Evolutionary conservation across 139 green algal species (phyloP).

Genomic region (Gonium pectorale): DNA sequence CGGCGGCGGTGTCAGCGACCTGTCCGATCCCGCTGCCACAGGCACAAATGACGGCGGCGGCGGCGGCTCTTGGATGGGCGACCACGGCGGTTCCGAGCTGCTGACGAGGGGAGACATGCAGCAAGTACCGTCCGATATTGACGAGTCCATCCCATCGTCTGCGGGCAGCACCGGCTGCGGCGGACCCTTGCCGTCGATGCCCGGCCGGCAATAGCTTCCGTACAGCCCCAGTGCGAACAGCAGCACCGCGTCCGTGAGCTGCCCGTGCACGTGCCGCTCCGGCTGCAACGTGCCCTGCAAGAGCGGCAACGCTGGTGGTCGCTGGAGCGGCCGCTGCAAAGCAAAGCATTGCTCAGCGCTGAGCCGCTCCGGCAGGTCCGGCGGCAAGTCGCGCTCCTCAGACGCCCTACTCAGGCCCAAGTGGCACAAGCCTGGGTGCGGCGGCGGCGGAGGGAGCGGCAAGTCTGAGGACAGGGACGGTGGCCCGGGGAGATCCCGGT

Average conservation of each 20-base stretch:
- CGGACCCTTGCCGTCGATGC: not conserved
- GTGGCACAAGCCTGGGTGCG: too few species aligned
- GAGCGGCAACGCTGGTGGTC: constrained; percentile 17
- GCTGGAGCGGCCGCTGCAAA: constrained; percentile 8
- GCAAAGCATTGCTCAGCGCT: constrained; percentile 54
- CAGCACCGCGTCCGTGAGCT: constrained; percentile 23
- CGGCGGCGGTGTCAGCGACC: not conserved
- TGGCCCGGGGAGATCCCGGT: constrained; percentile 12
- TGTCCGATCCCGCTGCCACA: not conserved
- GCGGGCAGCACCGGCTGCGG: too few species aligned
- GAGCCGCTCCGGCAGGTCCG: constrained; percentile 28
- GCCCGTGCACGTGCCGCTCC: constrained; percentile 25
- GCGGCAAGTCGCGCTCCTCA: not conserved
- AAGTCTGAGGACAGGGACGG: not conserved
- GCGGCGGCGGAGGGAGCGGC: constrained; percentile 23
- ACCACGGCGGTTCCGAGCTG: not conserved
- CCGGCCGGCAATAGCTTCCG: constrained; percentile 4
- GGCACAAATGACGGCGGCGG: not conserved
- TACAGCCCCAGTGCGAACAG: constrained; percentile 52
- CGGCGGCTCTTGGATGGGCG: constrained; percentile 17
- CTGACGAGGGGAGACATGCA: constrained; percentile 9
- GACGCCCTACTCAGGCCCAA: not conserved
- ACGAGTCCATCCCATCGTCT: not conserved
- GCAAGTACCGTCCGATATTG: not conserved
- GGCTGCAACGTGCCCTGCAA: constrained; percentile 1